Evolutionary conservation across 768 basidiomycete genomes (phyloP), one percentile per base, ranked within the genome.

Genomic region (Termitomyces sp.): DNA sequence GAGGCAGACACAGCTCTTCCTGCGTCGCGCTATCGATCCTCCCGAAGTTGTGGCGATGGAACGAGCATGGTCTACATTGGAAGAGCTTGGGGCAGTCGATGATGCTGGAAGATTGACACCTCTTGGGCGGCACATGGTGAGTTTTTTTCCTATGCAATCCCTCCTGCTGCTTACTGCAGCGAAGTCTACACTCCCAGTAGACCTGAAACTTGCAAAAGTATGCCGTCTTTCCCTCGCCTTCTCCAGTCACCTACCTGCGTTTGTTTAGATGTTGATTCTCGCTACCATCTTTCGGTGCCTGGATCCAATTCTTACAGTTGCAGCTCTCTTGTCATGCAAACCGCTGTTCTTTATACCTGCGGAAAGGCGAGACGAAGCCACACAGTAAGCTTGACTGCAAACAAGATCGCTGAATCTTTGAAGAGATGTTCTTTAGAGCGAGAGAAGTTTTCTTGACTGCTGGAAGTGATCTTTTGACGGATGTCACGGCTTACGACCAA

Each of bases 171-270:
- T 61, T 15, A 65, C 29, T 22, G 26, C 33, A 24, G 26, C 57
- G 13, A 64, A 94, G 90, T 80, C 90, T 2, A 80, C 86, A 72
- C 78, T 97, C n/a, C 94, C 94, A 1, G 75, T 96, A 15, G 95
- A 98, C 70, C 74, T 95, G 10, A 81, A 92, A 41, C 79, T 98
- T 28, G 92, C 85, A 8, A 98, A 97, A 79, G 90, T 89, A 55
- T 13, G 65, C 22, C 28, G 42, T 28, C 31, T 29, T 28, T 22
- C 6, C 31, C 24, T 18, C 7, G 24, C 39, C 12, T 12, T 12
- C 12, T 46, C 6, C 36, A 29, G 20, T 22, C 34, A 49, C 57
- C 24, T 12, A 54, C 16, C 20, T 31, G 18, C 20, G 13, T 54
- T 15, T 52, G 22, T 42, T n/a, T 58, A 90, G 90, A 95, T 98